A percentile compares a stretch with the other conserved stretches of the same genome.
Conservation (phyloP, 371 early-diverging fungal species). For the Sporodiniella umbellata region DNA sequence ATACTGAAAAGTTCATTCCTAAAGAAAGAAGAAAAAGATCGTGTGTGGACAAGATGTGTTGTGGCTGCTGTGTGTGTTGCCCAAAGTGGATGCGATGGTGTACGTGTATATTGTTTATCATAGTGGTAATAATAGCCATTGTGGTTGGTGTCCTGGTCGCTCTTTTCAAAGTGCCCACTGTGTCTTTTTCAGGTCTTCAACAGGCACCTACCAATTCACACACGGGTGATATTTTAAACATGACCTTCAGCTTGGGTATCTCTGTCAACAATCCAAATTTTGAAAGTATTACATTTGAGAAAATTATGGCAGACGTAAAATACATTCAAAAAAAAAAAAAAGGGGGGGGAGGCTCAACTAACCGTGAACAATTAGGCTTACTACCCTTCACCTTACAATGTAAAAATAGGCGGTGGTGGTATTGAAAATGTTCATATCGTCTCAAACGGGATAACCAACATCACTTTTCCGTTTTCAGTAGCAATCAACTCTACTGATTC, state of each 20-base stretch:
- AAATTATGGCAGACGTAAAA: conserved; percentile 51
- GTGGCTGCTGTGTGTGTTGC: conserved; percentile 49
- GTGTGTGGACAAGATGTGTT: conserved; percentile 42
- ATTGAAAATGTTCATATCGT: conserved; percentile 41
- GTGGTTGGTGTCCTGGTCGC: conserved; percentile 43
- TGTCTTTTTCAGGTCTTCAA: conserved; percentile 33
- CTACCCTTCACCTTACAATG: conserved; percentile 45
- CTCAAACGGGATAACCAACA: conserved; percentile 32
- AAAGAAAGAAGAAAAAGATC: conserved; percentile 26
- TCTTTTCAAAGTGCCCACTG: conserved; percentile 37
- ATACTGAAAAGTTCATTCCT: conserved; percentile 21
- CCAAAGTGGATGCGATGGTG: conserved; percentile 47
- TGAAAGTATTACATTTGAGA: conserved; percentile 50
- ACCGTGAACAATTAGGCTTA: conserved; percentile 39
- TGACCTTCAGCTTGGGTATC: conserved; percentile 36
- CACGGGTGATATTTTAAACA: conserved; percentile 14
- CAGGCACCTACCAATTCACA: conserved; percentile 18
- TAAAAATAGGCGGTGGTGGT: conserved; percentile 49
- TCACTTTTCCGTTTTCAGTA: conserved; percentile 49
- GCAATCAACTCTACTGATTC: conserved; percentile 27
- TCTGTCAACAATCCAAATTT: conserved; percentile 54
- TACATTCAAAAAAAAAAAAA: not conserved
- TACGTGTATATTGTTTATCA: conserved; percentile 34
- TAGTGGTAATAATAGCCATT: conserved; percentile 36
- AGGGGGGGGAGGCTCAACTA: not conserved